A percentile compares a stretch with the other conserved stretches of the same genome.
These are phyloP conservation scores for Scedosporium boydii DNA, from an alignment of 2,329 filamentous ascomycete genomes.

Conservation along the genomic window DNA sequence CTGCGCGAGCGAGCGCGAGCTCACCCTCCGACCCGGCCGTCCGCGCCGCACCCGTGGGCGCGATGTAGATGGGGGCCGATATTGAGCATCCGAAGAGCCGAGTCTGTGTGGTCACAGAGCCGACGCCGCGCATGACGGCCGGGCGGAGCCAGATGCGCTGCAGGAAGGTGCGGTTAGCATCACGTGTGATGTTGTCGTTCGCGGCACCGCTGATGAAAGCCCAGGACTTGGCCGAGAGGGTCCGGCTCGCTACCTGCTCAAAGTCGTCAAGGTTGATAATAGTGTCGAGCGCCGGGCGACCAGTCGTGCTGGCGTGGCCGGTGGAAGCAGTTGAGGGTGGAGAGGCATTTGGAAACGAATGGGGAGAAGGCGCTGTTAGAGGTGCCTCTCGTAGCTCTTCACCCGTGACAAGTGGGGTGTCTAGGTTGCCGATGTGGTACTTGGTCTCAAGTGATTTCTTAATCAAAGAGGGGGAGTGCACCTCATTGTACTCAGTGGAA, in stretches of 20 bases:
- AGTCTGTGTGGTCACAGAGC: conserved; percentile 9
- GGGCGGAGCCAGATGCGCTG: conserved; percentile 16
- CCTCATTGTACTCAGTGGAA: conserved; percentile 14
- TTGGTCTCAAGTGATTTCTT: conserved; percentile 9
- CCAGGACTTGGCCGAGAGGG: conserved; percentile 13
- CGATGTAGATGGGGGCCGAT: conserved; percentile 13
- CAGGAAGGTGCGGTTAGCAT: conserved; percentile 12
- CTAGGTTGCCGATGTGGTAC: conserved; percentile 12
- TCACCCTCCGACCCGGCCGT: conserved; percentile 9
- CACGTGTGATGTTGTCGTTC: conserved; percentile 16
- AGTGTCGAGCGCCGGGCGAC: conserved; percentile 7
- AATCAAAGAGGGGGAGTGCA: conserved; percentile 15
- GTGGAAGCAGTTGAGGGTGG: background rate
- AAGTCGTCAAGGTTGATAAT: conserved; percentile 19
- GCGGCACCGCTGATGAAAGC: conserved; percentile 16
- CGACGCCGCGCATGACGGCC: conserved; percentile 14
- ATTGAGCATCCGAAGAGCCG: conserved; percentile 14
- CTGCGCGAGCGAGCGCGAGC: background rate
- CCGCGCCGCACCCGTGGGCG: conserved; percentile 13
- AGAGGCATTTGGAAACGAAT: background rate
- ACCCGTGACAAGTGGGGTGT: conserved; percentile 2
- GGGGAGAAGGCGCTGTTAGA: background rate
- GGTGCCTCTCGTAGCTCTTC: background rate
- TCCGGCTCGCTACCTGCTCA: conserved; percentile 11
- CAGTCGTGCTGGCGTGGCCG: background rate